Percentiles rank a stretch among this genome's conserved stretches.
Evolutionary conservation across 768 basidiomycete genomes (phyloP).

Genomic region (Leccinum fibrillosum): DNA sequence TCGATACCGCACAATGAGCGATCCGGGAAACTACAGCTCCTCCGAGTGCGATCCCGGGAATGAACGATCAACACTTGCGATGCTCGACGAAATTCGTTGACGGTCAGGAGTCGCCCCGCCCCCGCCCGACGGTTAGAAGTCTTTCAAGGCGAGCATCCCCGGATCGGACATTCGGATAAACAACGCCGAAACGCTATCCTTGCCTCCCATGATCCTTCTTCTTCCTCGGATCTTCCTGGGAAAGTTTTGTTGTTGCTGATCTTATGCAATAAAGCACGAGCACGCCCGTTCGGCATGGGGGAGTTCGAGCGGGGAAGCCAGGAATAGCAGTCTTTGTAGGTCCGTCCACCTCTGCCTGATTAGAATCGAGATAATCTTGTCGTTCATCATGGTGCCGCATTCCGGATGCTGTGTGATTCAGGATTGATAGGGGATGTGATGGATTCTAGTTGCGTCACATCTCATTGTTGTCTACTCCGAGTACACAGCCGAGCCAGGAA

Average conservation of each 20-base stretch:
- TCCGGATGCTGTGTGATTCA: slow-evolving; percentile 66
- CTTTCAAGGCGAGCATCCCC: slow-evolving; percentile 39
- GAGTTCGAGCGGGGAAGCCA: slow-evolving; percentile 59
- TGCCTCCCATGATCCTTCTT: background rate
- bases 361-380: slow-evolving; percentile 73
- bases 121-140: slow-evolving; percentile 74
- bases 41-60: slow-evolving; percentile 55
- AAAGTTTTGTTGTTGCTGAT: background rate
- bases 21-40: slow-evolving; percentile 57
- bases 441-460: slow-evolving; percentile 59
- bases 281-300: slow-evolving; percentile 68
- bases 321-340: slow-evolving; percentile 70
- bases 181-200: background rate
- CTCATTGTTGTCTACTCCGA: background rate
- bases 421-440: slow-evolving; percentile 72
- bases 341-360: slow-evolving; percentile 61
- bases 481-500: background rate
- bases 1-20: slow-evolving; percentile 55
- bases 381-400: slow-evolving; percentile 48
- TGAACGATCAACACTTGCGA: slow-evolving; percentile 71
- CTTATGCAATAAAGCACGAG: background rate
- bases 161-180: background rate
- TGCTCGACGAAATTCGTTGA: slow-evolving; percentile 51
- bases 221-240: slow-evolving; percentile 4
- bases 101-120: slow-evolving; percentile 40